phyloP scores from a whole-genome alignment of 2,329 filamentous ascomycete species.

The Fusarium sp. region DNA sequence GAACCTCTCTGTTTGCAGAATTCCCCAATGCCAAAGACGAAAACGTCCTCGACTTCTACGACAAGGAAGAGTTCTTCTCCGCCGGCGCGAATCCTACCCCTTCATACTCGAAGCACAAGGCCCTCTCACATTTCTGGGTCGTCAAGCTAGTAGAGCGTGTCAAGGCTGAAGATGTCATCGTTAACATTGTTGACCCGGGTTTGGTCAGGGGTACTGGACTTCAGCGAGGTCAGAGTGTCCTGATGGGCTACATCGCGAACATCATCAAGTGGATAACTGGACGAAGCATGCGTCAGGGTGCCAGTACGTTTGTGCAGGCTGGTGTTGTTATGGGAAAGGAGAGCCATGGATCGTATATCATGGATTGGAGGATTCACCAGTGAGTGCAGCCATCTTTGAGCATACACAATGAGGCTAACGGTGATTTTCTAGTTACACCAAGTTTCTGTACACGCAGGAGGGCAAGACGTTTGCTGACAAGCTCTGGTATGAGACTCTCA shows the following conservation, averaged over 20 bases:
- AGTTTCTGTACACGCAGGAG: slow-evolving; percentile 52
- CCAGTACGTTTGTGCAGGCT: slow-evolving; percentile 41
- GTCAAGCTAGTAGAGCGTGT: slow-evolving; percentile 56
- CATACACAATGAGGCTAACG: slow-evolving; percentile 11
- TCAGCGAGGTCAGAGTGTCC: slow-evolving; percentile 47
- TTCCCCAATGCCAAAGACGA: slow-evolving; percentile 44
- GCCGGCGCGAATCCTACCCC: slow-evolving; percentile 13
- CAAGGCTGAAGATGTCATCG: slow-evolving; percentile 56
- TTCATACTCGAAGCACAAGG: slow-evolving; percentile 50
- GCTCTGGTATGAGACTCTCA: slow-evolving; percentile 57
- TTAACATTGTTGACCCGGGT: slow-evolving; percentile 64
- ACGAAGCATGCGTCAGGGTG: slow-evolving; percentile 33
- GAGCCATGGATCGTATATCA: slow-evolving; percentile 43
- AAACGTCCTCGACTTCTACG: slow-evolving; percentile 49
- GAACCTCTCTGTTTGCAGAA: slow-evolving; percentile 40
- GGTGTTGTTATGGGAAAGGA: slow-evolving; percentile 41
- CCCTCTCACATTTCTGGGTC: slow-evolving; percentile 54
- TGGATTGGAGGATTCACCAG: slow-evolving; percentile 46
- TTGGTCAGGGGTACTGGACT: slow-evolving; percentile 59
- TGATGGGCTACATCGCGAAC: slow-evolving; percentile 20
- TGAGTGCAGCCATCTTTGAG: slow-evolving; percentile 19
- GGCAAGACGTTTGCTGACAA: slow-evolving; percentile 53
- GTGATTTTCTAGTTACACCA: slow-evolving; percentile 47
- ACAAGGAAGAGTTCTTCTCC: slow-evolving; percentile 47
- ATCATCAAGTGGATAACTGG: slow-evolving; percentile 26